Evolutionary conservation across 306 rosid species (phyloP), one percentile per base, ranked within the genome.

Genomic region (Rosa lucieae): DNA sequence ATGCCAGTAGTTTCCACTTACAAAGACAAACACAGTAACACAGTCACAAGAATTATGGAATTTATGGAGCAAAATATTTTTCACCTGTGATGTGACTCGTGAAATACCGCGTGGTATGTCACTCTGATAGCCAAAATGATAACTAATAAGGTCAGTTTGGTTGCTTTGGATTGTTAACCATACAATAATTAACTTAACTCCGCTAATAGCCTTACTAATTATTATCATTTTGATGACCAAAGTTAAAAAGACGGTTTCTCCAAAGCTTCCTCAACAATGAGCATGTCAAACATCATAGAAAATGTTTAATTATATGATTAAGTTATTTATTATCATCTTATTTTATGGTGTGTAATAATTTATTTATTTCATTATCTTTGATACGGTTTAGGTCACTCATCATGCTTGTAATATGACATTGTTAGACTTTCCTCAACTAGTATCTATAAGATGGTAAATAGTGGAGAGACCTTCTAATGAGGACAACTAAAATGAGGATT

Each of bases 221-320:
- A 32, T 65, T 37, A 37, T 77, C 26, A 21, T 84, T 63, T 73
- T 35, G 72, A 67, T 78, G 61, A 75, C 21, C 44, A 3, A 70
- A 42, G 47, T 71, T 70, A 85, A 82, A 67, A 48, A 17, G 53
- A 15, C 82, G 88, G 73, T 59, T 66, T 40, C 55, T 59, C 78
- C 88, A 82, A 85, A 58, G 88, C 72, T 58, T 5, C 80, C 82
- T 72, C 73, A 12, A 70, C 81, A 23, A 77, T 58, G 78, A 76
- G 44, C 53, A 59, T 68, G 48, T 77, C 65, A 39, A 44, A 26
- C 42, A 52, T 3, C 8, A 37, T 0, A 17, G 8, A 12, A 17
- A 23, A 32, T 75, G 58, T 32, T 37, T 75, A 29, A 29, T 35
- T 7, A 63, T 13, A 49, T 42, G 40, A 61, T 32, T 18, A n/a